A percentile compares a stretch with the other conserved stretches of the same genome.
Evolutionary conservation across 2,329 filamentous ascomycete genomes (phyloP).

Genomic region (Sarocladium brachiariae): DNA sequence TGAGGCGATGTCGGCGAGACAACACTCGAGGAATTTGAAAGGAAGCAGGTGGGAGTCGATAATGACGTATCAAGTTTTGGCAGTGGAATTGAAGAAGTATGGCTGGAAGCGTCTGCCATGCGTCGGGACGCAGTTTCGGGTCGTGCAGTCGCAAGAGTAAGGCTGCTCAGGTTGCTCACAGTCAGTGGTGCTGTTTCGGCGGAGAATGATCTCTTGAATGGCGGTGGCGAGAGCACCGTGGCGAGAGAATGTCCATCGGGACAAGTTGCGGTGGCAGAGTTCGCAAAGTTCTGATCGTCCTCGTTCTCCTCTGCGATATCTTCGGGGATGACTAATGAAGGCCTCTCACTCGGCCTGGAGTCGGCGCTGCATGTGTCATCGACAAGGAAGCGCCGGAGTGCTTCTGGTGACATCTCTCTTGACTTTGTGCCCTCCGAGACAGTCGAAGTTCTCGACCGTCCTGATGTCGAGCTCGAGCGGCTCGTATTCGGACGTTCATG

Average conservation of each 20-base stretch:
- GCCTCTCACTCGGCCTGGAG: constrained; percentile 23
- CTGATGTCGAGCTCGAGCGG: constrained; percentile 2
- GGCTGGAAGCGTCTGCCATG: neutral
- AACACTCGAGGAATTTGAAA: constrained; percentile 22
- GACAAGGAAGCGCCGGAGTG: constrained; percentile 43
- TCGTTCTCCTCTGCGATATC: constrained; percentile 32
- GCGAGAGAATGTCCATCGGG: constrained; percentile 34
- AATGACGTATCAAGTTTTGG: constrained; percentile 17
- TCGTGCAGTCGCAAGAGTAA: constrained; percentile 17
- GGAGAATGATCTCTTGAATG: constrained; percentile 32
- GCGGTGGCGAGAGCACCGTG: constrained; percentile 47
- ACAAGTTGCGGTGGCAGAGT: constrained; percentile 32
- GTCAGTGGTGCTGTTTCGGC: constrained; percentile 21
- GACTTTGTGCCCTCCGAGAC: constrained; percentile 34
- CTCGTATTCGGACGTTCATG: constrained; percentile 2
- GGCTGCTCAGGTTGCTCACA: constrained; percentile 17
- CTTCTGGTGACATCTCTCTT: constrained; percentile 50
- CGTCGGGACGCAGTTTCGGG: neutral
- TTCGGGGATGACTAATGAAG: constrained; percentile 27
- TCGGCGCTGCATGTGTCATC: constrained; percentile 33
- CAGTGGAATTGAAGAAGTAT: constrained; percentile 6
- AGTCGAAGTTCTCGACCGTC: neutral
- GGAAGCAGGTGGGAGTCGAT: constrained; percentile 21
- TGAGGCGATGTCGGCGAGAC: constrained; percentile 23
- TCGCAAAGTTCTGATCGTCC: constrained; percentile 59